Base-by-base conservation (phyloP, 768 basidiomycete species). In the Russula dissimulans region DNA sequence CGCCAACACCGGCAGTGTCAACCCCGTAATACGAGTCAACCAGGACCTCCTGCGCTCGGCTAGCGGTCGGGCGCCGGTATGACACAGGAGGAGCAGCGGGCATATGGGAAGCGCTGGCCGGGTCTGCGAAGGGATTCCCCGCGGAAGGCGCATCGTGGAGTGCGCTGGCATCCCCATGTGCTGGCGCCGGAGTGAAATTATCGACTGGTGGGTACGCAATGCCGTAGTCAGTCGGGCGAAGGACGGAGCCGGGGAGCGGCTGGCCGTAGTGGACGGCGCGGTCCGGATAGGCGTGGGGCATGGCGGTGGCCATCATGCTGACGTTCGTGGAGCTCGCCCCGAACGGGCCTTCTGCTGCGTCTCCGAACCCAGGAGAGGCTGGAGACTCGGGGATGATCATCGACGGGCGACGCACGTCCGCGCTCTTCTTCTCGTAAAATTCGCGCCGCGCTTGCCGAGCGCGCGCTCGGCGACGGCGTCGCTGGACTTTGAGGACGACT, bases 21-120 rank as follows among this genome's bases (percentile, higher is more conserved):
- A 50, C 11, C 11, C 64, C 58, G 47, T 65, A 65, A 42, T 56
- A 65, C 5, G 64, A 59, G n/a, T 63, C 62, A 15, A 31, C 26
- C 3, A 49, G 3, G 14, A 45, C 62, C 29, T 52, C 57, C 4
- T 56, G 51, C 42, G 14, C 36, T 31, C 54, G 50, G 18, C 46
- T 54, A 6, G 12, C 34, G 14, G 14, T 3, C 0, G 11, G n/a
- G 36, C 53, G 54, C 8, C 47, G 43, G 17, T 52, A 54, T 9
- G n/a, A 17, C 15, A 60, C 54, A 1, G 62, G 54, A 26, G 57
- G 41, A 6, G 57, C 43, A 49, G 5, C 9, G 18, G 34, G 22
- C 12, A 5, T 3, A 18, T 7, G 34, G 11, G 57, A 14, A n/a
- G 41, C 32, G 29, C 59, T 56, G 54, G 17, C 43, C 9, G 62